These are phyloP conservation scores for Cotoneaster glaucophyllus DNA, from an alignment of 306 rosid genomes.

Conservation along the genomic window DNA sequence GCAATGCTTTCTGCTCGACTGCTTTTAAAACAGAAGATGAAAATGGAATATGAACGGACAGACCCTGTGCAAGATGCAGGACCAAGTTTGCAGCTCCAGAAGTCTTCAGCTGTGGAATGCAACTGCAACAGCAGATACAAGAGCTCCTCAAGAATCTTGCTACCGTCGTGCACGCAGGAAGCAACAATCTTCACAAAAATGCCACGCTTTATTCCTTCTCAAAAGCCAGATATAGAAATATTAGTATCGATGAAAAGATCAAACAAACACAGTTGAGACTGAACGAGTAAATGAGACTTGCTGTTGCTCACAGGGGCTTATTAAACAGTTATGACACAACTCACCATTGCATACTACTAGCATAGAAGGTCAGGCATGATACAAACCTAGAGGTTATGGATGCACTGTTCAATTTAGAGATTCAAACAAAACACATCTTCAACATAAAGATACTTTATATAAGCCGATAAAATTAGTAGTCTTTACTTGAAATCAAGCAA, in stretches of 20 bases:
- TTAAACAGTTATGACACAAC: neutral
- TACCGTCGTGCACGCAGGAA: neutral
- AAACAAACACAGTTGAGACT: neutral
- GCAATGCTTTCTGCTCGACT: neutral
- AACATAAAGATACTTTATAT: neutral
- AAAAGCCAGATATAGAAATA: neutral
- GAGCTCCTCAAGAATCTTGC: neutral
- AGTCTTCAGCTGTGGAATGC: neutral
- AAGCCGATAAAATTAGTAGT: neutral
- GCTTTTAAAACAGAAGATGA: neutral
- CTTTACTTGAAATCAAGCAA: neutral
- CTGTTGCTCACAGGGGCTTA: no score
- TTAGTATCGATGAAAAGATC: neutral
- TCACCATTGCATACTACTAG: neutral
- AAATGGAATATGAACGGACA: neutral
- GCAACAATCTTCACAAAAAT: neutral
- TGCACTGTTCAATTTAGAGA: neutral
- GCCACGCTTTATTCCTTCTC: neutral
- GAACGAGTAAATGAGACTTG: neutral
- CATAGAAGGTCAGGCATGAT: neutral
- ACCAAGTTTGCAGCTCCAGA: neutral
- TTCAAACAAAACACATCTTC: neutral
- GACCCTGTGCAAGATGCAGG: neutral
- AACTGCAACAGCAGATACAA: neutral
- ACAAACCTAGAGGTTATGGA: neutral